Evolutionary conservation across 2,329 filamentous ascomycete genomes (phyloP), one percentile per base, ranked within the genome.

Genomic region (Venturia pyrina): DNA sequence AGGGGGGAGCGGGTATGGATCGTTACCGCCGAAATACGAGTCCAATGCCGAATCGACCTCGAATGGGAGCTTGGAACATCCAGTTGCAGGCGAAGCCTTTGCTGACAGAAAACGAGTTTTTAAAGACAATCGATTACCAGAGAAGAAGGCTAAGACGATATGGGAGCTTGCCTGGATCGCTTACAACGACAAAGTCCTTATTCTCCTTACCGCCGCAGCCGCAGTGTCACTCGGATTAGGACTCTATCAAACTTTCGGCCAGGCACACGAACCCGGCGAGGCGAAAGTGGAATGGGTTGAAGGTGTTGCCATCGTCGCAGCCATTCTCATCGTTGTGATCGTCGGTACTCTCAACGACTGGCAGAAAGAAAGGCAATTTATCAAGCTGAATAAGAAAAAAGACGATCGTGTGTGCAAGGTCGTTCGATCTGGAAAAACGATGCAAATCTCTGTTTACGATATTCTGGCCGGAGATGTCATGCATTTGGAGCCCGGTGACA

Each of bases 351-450:
- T 87, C 43, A 93, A 91, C 69, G 90, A 93, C 72, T 93, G 87
- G 83, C 89, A 93, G 71, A 92, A 92, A 75, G 89, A 92, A 73
- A 83, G 87, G 61, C 88, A 91, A 71, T 93, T 93, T 71, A 87
- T 90, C 50, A 91, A 90, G 74, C 78, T 93, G 68, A 92, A 92
- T 76, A 86, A 86, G 74, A 90, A 91, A 72, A 93, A 93, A 74
- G 87, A 91, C 62, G 87, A 91, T 72, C 83, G 89, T 44, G 79
- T 83, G 62, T 86, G 93, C 70, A 91, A 90, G 68, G 86, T 91
- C 11, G 79, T 90, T 64, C 87, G 90, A 21, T 92, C 89, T 0
- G 90, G 89, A 34, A 86, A 82, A 70, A 86, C 86, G 0, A 81
- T 83, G 68, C 86, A 89, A 73, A 85, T 92, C 48, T 88, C 86